These are phyloP conservation scores for Gastrodia elata DNA, from an alignment of 106 monocot species.

Conservation along the genomic window DNA sequence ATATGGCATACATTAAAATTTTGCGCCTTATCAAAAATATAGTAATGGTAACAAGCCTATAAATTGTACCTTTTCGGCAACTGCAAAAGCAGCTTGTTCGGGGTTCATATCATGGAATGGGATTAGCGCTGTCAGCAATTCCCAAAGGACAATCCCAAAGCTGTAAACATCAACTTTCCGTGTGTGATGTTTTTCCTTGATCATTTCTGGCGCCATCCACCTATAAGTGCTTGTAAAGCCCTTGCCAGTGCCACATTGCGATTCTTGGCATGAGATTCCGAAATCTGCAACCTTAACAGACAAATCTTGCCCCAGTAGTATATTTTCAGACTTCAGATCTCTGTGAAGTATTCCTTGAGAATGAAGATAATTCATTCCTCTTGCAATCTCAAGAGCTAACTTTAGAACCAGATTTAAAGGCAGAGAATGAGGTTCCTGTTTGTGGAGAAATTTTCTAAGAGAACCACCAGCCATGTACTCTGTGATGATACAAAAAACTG, in stretches of 20 bases:
- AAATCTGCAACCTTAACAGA: conserved; percentile 92
- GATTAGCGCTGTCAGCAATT: conserved; percentile 64
- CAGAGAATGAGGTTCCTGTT: conserved; percentile 65
- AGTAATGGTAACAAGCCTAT: neutral
- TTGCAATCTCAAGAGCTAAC: conserved; percentile 70
- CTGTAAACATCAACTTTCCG: conserved; percentile 98
- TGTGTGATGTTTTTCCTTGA: conserved; percentile 79
- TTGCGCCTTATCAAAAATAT: neutral
- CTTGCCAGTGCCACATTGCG: conserved; percentile 51
- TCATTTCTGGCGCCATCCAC: conserved; percentile 99
- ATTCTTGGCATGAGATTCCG: conserved; percentile 87
- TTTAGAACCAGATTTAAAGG: conserved; percentile 53
- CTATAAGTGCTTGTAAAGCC: conserved; percentile 81
- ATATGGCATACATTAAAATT: neutral
- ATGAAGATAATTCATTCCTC: conserved; percentile 86
- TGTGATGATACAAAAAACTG: conserved; percentile 92
- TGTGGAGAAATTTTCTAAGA: conserved; percentile 78
- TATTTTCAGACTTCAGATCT: conserved; percentile 90
- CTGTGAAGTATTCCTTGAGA: conserved; percentile 83
- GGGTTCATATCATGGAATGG: conserved; percentile 89
- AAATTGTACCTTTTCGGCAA: conserved; percentile 66
- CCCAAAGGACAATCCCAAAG: conserved; percentile 86
- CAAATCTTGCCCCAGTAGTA: conserved; percentile 78
- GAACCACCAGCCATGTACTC: conserved; percentile 90
- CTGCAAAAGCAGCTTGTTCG: conserved; percentile 92